phyloP scores from a whole-genome alignment of 495 filamentous ascomycete genomes.

The Aspergillus homomorphus region DNA sequence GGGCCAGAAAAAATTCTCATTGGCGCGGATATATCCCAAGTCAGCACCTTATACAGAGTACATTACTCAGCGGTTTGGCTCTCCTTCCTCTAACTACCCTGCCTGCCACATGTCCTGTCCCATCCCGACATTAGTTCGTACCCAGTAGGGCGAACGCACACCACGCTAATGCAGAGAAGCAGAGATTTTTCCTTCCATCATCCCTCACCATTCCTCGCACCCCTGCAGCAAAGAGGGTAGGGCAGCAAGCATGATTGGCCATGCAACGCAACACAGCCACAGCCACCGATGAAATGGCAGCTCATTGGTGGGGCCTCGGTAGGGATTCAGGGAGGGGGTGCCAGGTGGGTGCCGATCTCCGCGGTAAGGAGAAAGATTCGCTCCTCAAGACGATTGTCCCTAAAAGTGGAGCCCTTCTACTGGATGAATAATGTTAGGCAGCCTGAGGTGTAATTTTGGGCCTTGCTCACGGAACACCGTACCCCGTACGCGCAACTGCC shows the following conservation, averaged over 20 bases:
- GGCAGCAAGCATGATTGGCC: neutral
- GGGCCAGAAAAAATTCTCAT: slow-evolving; percentile 4
- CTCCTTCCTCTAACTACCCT: neutral
- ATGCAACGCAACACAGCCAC: neutral
- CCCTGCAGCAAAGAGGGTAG: slow-evolving; percentile 1
- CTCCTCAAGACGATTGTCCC: neutral
- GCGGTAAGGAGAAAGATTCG: neutral
- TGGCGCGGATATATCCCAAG: neutral
- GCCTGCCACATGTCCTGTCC: slow-evolving; percentile 3
- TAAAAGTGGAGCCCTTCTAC: neutral
- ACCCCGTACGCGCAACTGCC: neutral
- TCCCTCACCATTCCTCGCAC: neutral
- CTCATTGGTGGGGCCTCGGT: neutral
- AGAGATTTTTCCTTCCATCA: neutral
- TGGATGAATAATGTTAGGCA: neutral
- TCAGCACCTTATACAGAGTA: slow-evolving; percentile 8
- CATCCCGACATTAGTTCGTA: neutral
- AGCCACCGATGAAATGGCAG: slow-evolving; percentile 1
- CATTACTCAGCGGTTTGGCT: neutral
- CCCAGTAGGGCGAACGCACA: neutral
- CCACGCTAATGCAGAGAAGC: slow-evolving; percentile 2
- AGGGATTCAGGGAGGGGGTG: neutral
- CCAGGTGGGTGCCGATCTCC: neutral
- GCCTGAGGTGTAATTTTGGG: neutral
- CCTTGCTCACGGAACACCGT: neutral